These are phyloP conservation scores for Angophora floribunda DNA, from an alignment of 345 rosid species.

Conservation along the genomic window DNA sequence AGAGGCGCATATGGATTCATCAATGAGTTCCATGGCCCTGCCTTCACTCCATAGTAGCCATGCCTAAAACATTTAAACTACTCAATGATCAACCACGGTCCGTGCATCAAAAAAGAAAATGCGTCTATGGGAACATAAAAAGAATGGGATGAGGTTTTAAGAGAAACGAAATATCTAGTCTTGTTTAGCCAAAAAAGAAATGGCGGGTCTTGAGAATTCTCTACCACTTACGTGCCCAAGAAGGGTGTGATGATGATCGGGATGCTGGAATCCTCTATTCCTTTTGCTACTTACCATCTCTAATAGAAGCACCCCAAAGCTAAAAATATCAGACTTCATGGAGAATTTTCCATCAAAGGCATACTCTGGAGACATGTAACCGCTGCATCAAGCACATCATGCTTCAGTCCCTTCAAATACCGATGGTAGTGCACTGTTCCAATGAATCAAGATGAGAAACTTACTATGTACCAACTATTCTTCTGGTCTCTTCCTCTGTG, in stretches of 20 bases:
- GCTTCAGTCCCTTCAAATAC: neutral
- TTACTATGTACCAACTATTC: neutral
- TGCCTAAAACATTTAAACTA: neutral
- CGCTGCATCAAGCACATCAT: neutral
- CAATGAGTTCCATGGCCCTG: constrained; percentile 2
- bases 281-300: constrained; percentile 32
- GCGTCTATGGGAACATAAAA: neutral
- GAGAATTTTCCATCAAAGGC: neutral
- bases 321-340: neutral
- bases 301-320: neutral
- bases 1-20: neutral
- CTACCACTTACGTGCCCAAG: constrained; percentile 3
- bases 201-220: neutral
- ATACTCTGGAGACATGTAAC: neutral
- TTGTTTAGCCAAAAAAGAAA: neutral
- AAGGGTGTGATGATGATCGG: constrained; percentile 6
- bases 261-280: constrained; percentile 28
- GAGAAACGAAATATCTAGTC: neutral
- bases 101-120: neutral
- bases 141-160: neutral
- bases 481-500: neutral
- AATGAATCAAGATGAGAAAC: neutral
- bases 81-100: neutral
- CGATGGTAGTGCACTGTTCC: neutral
- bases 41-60: constrained; percentile 15